Evolutionary conservation across 1,139 yeast species (phyloP).

Genomic region (Nakaseomyces delphensis): DNA sequence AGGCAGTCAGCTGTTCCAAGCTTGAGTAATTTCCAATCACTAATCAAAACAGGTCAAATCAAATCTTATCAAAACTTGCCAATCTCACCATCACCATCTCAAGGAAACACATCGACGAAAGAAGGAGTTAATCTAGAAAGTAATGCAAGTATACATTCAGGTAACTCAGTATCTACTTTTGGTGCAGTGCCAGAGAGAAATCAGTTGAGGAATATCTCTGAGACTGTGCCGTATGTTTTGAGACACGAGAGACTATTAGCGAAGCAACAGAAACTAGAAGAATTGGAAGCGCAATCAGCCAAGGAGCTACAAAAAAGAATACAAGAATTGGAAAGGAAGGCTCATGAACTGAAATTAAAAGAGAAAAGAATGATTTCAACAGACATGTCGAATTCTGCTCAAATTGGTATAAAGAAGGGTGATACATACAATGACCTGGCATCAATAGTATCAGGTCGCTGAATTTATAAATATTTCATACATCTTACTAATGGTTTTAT

Average conservation of each 20-base stretch:
- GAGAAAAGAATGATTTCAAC: conserved; percentile 40
- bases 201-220: conserved; percentile 67
- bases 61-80: conserved; percentile 28
- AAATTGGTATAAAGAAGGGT: conserved; percentile 37
- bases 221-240: conserved; percentile 71
- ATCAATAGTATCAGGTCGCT: conserved; percentile 33
- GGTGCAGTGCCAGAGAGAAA: conserved; percentile 45
- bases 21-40: conserved; percentile 31
- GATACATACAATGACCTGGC: conserved; percentile 50
- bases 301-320: conserved; percentile 63
- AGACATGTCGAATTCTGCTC: conserved; percentile 9
- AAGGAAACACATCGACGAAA: conserved; percentile 1
- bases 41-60: conserved; percentile 30
- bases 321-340: conserved; percentile 66
- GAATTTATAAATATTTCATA: background rate
- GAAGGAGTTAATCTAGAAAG: conserved; percentile 29
- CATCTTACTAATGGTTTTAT: background rate
- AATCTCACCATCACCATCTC: conserved; percentile 3
- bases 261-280: conserved; percentile 69
- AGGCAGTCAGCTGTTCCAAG: conserved; percentile 32
- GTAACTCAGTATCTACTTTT: conserved; percentile 36
- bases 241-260: conserved; percentile 67
- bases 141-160: conserved; percentile 44
- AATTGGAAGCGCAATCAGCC: conserved; percentile 69
- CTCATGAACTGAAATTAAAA: conserved; percentile 60